Percentiles rank a stretch among this genome's conserved stretches.
phyloP scores from a whole-genome alignment of 441 rosid species.

The Mallotus japonicus region DNA sequence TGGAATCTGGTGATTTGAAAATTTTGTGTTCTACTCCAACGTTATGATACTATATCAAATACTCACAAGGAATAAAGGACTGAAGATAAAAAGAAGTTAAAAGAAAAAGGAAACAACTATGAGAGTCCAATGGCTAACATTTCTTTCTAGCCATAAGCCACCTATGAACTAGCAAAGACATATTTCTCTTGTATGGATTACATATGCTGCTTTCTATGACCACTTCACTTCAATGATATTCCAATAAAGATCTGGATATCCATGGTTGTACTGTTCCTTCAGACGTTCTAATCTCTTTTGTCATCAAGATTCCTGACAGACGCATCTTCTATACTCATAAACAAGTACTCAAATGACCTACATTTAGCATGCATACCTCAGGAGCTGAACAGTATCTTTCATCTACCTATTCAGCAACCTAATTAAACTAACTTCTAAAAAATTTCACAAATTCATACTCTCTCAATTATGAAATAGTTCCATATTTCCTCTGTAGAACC shows the following conservation, averaged over 20 bases:
- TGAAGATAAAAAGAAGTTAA: background rate
- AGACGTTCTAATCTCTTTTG: background rate
- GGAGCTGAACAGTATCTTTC: background rate
- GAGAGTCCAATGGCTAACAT: background rate
- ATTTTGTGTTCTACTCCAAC: background rate
- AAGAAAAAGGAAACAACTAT: background rate
- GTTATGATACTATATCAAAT: background rate
- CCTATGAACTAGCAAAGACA: slow-evolving; percentile 6
- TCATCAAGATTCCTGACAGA: background rate
- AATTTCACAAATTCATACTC: background rate
- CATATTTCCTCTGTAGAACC: background rate
- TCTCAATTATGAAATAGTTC: background rate
- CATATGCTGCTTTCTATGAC: background rate
- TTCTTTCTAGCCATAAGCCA: background rate
- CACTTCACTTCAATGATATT: background rate
- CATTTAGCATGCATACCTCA: background rate
- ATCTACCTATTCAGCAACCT: background rate
- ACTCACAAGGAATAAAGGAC: background rate
- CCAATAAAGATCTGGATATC: background rate
- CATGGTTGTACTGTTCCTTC: background rate
- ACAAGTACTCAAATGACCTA: background rate
- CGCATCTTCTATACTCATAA: background rate
- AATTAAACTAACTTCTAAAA: background rate
- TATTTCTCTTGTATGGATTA: background rate
- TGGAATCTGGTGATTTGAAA: background rate